Percentiles rank a stretch among this genome's conserved stretches.
Evolutionary conservation across 768 basidiomycete species (phyloP).

Genomic region (Lanmaoa rubissima): DNA sequence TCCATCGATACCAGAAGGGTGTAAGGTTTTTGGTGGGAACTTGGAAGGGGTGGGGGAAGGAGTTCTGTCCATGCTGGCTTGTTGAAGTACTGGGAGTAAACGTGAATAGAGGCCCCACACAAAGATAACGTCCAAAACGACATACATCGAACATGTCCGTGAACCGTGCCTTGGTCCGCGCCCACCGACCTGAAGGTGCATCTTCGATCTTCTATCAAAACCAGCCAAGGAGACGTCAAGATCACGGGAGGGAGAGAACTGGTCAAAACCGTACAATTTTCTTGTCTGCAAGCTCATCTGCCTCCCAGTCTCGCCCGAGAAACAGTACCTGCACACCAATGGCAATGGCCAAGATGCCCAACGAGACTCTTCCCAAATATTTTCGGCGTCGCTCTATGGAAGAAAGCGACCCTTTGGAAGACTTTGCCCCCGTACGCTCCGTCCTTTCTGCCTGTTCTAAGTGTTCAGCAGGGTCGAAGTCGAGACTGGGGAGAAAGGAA

Average conservation of each 20-base stretch:
- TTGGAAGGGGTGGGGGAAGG: conserved; percentile 80
- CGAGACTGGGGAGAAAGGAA: conserved; percentile 48
- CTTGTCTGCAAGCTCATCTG: conserved; percentile 62
- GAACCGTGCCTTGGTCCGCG: conserved; percentile 60
- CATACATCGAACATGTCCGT: conserved; percentile 68
- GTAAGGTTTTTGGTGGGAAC: conserved; percentile 85
- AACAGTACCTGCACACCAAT: conserved; percentile 57
- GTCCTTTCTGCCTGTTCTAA: conserved; percentile 35
- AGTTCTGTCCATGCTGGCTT: conserved; percentile 93
- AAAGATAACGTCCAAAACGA: neutral
- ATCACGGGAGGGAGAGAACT: neutral
- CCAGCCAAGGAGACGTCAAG: neutral
- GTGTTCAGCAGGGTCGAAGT: conserved; percentile 58
- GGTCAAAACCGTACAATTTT: conserved; percentile 49
- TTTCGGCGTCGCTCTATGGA: conserved; percentile 72
- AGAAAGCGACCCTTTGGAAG: conserved; percentile 74
- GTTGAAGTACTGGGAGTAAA: conserved; percentile 68
- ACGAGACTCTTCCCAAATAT: conserved; percentile 51
- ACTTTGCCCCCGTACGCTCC: conserved; percentile 71
- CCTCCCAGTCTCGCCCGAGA: conserved; percentile 78
- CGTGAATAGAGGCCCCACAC: neutral
- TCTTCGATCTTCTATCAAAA: conserved; percentile 51
- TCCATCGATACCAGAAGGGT: conserved; percentile 91
- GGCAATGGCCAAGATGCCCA: conserved; percentile 54
- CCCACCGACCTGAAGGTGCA: conserved; percentile 62